These are phyloP conservation scores for Sideroxylon spinosum DNA, from an alignment of 179 eudicot species.

Conservation along the genomic window DNA sequence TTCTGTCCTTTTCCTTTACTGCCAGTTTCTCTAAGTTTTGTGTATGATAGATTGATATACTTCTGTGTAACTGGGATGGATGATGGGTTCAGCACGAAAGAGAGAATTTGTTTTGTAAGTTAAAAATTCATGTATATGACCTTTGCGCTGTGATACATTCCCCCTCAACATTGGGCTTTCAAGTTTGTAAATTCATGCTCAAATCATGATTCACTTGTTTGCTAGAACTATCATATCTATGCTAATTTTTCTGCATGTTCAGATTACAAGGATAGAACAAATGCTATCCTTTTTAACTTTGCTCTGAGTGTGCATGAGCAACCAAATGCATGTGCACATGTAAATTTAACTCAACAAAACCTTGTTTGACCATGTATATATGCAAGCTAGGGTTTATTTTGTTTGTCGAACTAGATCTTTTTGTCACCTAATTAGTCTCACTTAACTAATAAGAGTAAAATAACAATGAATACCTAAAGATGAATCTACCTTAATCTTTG, in stretches of 20 bases:
- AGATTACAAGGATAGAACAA: not conserved
- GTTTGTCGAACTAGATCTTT: not conserved
- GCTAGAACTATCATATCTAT: not conserved
- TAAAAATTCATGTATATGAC: not conserved
- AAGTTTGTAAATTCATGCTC: slow-evolving; percentile 10
- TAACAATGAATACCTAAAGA: too few species aligned
- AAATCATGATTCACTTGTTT: not conserved
- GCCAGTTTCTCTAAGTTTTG: not conserved
- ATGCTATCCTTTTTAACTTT: not conserved
- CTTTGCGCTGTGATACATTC: not conserved
- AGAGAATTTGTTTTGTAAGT: slow-evolving; percentile 78
- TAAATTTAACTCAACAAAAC: not conserved
- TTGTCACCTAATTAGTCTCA: not conserved
- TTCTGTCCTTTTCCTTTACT: not conserved
- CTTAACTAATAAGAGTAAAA: too few species aligned
- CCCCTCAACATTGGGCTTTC: not conserved
- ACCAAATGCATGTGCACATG: not conserved
- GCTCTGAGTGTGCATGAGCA: not conserved
- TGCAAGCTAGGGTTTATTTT: not conserved
- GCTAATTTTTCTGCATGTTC: not conserved
- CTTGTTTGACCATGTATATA: not conserved
- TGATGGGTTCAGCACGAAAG: slow-evolving; percentile 78
- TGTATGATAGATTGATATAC: slow-evolving; percentile 64
- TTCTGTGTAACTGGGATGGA: slow-evolving; percentile 91
- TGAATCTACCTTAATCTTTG: not conserved